Percentiles rank a stretch among this genome's conserved stretches.
Evolutionary conservation across 163 green algal genomes (phyloP).

Genomic region (Prototheca wickerhamii): DNA sequence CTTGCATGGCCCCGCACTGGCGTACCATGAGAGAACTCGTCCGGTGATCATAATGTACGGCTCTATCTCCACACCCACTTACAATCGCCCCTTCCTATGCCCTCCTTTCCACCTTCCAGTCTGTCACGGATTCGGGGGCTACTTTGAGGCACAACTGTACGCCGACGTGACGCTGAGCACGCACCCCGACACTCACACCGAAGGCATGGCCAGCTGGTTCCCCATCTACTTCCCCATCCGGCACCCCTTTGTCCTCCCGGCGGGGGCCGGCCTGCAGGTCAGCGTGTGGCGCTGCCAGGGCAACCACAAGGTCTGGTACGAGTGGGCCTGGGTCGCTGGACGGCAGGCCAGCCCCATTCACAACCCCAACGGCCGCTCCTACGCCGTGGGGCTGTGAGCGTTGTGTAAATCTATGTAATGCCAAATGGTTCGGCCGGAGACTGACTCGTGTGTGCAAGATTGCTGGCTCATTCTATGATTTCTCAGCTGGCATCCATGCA

Average conservation of each 20-base stretch:
- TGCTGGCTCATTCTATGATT: background rate
- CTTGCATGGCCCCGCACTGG: no score
- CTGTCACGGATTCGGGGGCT: constrained; percentile 87
- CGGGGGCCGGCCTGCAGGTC: constrained; percentile 39
- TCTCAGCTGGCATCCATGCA: background rate
- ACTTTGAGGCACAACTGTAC: constrained; percentile 94
- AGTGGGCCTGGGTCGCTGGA: constrained; percentile 70
- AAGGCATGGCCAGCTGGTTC: constrained; percentile 93
- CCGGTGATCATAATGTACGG: no score
- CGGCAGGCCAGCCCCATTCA: constrained; percentile 63
- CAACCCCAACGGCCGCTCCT: constrained; percentile 79
- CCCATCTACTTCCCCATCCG: constrained; percentile 87
- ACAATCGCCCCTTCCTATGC: background rate
- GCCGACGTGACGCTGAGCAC: constrained; percentile 74
- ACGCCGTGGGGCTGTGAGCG: constrained; percentile 76
- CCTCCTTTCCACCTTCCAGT: constrained; percentile 19
- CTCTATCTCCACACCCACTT: background rate
- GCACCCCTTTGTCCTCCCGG: constrained; percentile 54
- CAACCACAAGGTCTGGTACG: constrained; percentile 93
- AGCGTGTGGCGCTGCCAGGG: constrained; percentile 79
- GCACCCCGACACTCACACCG: constrained; percentile 80
- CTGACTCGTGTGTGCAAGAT: background rate
- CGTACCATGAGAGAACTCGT: no score
- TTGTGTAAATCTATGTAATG: background rate
- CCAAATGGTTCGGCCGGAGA: no score